phyloP scores from a whole-genome alignment of 2,329 filamentous ascomycete genomes.

The Sclerotinia minor region DNA sequence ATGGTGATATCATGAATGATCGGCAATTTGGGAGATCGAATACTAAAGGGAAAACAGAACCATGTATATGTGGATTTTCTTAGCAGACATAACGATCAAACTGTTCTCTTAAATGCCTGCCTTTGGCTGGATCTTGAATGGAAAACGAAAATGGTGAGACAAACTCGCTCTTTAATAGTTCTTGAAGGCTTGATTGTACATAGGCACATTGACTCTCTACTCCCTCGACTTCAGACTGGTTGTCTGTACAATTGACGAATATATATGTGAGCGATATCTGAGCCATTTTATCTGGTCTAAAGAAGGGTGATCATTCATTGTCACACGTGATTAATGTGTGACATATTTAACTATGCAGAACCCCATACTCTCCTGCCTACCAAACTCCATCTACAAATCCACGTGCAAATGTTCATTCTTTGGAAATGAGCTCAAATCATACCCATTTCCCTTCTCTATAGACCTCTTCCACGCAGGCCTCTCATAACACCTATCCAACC shows the following conservation, averaged over 20 bases:
- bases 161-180: too few species aligned
- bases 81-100: too few species aligned
- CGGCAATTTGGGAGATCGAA: too few species aligned
- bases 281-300: not conserved
- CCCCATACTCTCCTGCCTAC: not conserved
- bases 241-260: not conserved
- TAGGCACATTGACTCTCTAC: not conserved
- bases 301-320: accelerated
- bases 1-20: not conserved
- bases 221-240: not conserved
- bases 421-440: constrained; percentile 37
- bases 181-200: not conserved
- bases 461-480: constrained; percentile 38
- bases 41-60: too few species aligned
- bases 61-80: too few species aligned
- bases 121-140: too few species aligned
- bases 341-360: too few species aligned
- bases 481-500: constrained; percentile 38
- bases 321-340: not conserved
- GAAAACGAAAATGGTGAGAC: too few species aligned
- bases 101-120: too few species aligned
- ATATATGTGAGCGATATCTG: not conserved
- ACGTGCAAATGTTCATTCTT: not conserved
- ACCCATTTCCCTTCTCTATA: constrained; percentile 40
- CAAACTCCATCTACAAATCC: not conserved